Conservation (phyloP, 2,329 filamentous ascomycete genomes). For the Conoideocrella luteorostrata region DNA sequence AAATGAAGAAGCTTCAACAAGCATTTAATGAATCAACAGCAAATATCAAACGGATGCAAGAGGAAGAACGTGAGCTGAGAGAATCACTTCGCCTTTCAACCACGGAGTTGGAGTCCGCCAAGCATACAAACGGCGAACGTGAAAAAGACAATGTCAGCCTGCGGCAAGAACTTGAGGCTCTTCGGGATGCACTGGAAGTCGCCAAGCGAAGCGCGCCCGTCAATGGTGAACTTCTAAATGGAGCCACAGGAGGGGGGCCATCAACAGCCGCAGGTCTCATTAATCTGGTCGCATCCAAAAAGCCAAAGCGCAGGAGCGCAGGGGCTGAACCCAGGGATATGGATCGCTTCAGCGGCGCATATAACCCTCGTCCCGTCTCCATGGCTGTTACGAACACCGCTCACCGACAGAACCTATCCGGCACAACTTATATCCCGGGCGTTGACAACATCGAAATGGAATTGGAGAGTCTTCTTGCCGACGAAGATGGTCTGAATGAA, state of each 20-base stretch:
- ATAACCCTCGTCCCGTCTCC: conserved; percentile 90
- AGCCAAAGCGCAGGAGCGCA: conserved; percentile 89
- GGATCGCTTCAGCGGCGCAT: conserved; percentile 86
- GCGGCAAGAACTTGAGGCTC: conserved; percentile 78
- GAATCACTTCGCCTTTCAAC: conserved; percentile 76
- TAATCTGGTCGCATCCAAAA: conserved; percentile 95
- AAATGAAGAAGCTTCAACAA: conserved; percentile 85
- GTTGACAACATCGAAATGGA: conserved; percentile 92
- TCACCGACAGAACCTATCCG: conserved; percentile 65
- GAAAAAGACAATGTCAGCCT: conserved; percentile 83
- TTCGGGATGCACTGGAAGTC: conserved; percentile 87
- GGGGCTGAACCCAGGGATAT: conserved; percentile 78
- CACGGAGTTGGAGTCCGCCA: conserved; percentile 73
- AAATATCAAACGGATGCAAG: conserved; percentile 90
- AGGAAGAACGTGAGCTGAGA: conserved; percentile 81
- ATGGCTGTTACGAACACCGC: conserved; percentile 74
- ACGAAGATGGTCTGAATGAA: conserved; percentile 93
- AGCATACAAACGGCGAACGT: conserved; percentile 65
- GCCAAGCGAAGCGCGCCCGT: conserved; percentile 72
- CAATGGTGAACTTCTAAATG: conserved; percentile 53
- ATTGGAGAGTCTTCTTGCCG: conserved; percentile 85
- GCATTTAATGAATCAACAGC: conserved; percentile 85
- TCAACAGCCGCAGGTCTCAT: conserved; percentile 71
- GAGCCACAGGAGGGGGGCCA: conserved; percentile 32
- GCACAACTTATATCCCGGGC: conserved; percentile 71